Evolutionary conservation across 179 eudicot species (phyloP).

Genomic region (Spinacia oleracea): DNA sequence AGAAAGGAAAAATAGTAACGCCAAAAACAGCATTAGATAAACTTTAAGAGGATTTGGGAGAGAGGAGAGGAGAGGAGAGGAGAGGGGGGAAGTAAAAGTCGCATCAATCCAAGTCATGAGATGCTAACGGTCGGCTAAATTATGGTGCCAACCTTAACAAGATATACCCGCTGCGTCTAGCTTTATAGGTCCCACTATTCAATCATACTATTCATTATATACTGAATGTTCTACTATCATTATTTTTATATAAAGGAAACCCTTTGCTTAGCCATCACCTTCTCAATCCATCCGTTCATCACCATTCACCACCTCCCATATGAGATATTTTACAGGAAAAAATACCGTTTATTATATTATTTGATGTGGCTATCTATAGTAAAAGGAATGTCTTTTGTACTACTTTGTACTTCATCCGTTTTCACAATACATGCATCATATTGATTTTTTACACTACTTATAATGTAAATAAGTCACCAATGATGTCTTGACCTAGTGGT

Average conservation of each 20-base stretch:
- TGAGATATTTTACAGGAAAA: no score
- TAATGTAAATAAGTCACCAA: no score
- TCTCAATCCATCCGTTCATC: neutral
- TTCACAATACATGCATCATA: no score
- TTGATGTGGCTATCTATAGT: no score
- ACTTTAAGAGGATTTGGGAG: slow-evolving; percentile 7
- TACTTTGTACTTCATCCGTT: no score
- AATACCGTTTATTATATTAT: no score
- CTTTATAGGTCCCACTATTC: slow-evolving; percentile 8
- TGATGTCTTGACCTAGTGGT: no score
- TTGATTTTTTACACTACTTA: no score
- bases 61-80: no score
- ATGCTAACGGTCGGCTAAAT: slow-evolving; percentile 45
- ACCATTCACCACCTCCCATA: neutral
- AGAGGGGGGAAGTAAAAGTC: slow-evolving; percentile 8
- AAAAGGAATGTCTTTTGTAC: no score
- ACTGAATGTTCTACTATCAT: slow-evolving; percentile 4
- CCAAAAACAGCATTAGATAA: slow-evolving; percentile 20
- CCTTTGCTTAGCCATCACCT: slow-evolving; percentile 27
- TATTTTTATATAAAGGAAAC: neutral
- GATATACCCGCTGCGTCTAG: slow-evolving; percentile 31
- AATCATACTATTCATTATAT: neutral
- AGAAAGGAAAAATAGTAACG: neutral
- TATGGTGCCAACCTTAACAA: slow-evolving; percentile 39
- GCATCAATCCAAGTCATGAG: slow-evolving; percentile 42